Conservation (phyloP, 495 filamentous ascomycete genomes). For the Penicillium ucsense region DNA sequence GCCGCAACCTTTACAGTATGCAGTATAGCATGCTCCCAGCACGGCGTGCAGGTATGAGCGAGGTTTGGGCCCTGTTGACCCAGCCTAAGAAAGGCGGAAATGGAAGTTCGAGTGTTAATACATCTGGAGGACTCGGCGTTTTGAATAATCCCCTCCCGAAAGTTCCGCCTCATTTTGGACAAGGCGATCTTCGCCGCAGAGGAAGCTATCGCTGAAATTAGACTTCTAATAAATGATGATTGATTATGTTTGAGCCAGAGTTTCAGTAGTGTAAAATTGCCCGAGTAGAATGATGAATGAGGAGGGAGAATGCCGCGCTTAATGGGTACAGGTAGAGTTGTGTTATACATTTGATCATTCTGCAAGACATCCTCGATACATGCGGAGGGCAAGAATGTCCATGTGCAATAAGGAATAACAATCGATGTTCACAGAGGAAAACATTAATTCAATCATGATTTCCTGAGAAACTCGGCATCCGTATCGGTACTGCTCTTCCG, state of each 20-base stretch:
- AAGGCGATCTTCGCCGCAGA: slow-evolving; percentile 27
- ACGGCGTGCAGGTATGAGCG: slow-evolving; percentile 62
- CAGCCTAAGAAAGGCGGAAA: slow-evolving; percentile 32
- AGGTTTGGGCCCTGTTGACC: slow-evolving; percentile 76
- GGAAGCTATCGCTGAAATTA: slow-evolving; percentile 26
- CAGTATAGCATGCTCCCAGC: slow-evolving; percentile 98
- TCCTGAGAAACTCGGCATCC: slow-evolving; percentile 60
- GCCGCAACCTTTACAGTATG: slow-evolving; percentile 89
- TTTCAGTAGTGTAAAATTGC: no score
- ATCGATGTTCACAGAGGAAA: not conserved
- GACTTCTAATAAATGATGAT: not conserved
- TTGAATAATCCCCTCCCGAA: slow-evolving; percentile 23
- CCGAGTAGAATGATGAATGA: no score
- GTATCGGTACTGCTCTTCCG: slow-evolving; percentile 72
- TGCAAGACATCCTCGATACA: no score
- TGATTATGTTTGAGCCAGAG: no score
- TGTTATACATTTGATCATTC: no score
- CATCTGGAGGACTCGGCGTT: slow-evolving; percentile 21
- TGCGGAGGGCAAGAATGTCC: no score
- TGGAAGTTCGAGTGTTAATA: slow-evolving; percentile 18
- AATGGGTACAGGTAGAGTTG: no score
- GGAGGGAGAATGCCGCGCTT: no score
- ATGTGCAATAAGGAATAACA: not conserved
- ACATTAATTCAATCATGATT: slow-evolving; percentile 6
- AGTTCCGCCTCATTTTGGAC: slow-evolving; percentile 27